phyloP scores from a whole-genome alignment of 169 alveolate species.

The Besnoitia besnoiti region DNA sequence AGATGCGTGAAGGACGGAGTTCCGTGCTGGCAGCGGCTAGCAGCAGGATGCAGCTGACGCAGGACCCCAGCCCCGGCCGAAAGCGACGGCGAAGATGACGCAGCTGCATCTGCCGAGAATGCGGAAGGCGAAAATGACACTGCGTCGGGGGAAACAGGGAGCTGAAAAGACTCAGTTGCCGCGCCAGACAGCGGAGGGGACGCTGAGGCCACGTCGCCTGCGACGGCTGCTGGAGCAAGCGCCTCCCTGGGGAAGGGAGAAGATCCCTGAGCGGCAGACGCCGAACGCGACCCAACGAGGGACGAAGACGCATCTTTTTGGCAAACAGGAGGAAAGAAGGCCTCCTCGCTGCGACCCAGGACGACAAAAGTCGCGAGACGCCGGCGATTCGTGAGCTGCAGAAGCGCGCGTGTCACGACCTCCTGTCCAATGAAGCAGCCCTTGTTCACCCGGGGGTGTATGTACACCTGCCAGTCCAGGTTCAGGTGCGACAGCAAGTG shows the following conservation, averaged over 20 bases:
- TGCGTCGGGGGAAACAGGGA: not conserved
- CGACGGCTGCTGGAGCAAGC: too few species aligned
- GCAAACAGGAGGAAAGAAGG: not conserved
- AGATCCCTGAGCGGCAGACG: not conserved
- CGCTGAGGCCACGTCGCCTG: not conserved
- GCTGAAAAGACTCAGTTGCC: not conserved
- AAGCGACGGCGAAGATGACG: too few species aligned
- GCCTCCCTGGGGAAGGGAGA: too few species aligned
- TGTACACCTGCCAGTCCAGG: slow-evolving; percentile 38
- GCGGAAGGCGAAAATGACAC: not conserved
- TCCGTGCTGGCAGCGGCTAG: not conserved
- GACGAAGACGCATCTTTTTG: not conserved
- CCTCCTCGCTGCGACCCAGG: not conserved
- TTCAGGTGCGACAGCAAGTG: slow-evolving; percentile 16
- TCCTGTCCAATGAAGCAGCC: slow-evolving; percentile 65
- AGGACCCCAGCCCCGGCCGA: not conserved
- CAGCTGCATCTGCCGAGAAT: not conserved
- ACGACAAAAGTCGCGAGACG: slow-evolving; percentile 32
- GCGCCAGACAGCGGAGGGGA: not conserved
- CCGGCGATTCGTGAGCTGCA: slow-evolving; percentile 42
- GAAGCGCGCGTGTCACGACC: slow-evolving; percentile 52
- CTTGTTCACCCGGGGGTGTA: slow-evolving; percentile 37
- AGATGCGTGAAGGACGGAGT: not conserved
- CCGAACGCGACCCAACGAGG: not conserved
- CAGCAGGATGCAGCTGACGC: not conserved